Base-by-base conservation (phyloP, 1,139 yeast genomes). In the Zygosaccharomyces sapae region DNA sequence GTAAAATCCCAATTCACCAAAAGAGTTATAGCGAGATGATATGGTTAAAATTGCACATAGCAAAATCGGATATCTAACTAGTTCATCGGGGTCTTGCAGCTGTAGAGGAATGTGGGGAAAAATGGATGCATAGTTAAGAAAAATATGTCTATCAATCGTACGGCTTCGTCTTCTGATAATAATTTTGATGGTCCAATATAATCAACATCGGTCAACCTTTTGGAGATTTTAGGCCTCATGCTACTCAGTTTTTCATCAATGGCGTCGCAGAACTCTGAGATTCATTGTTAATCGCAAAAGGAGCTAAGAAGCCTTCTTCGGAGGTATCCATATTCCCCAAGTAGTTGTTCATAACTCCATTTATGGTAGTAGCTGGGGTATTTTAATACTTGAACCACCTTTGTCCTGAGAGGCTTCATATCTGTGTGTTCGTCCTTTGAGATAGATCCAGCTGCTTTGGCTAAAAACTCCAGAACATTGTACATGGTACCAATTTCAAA, bases 61-160 rank as follows among this genome's bases (percentile, higher is more conserved):
- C 39, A 89, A 70, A 53, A 89, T 80, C 0, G 96, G 96, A 66
- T 86, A 86, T 4, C 83, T 83, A 0, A 89, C 81, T 37, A 89
- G 68, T 5, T 76, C 79, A 42, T 78, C 77, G 0, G 87, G 79
- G 44, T 79, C 74, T 49, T 83, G 92, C 38, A 88, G 65, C 53
- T 83, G 86, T 31, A 75, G 71, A 1, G 96, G 96, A 33, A 89
- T 76, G 59, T 83, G 0, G 97, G 97, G 67, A 85, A 89, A 63
- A 81, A 90, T 1, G 96, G 96, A 63, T 87, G 95, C 81, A 90
- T 77, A 3, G 88, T 80, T 7, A 79, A 68, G 63, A 87, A 87
- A 64, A 86, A 90, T 45, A 82, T 70, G 40, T 76, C 71, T 27
- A 88, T 78, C 30, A 87, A 69, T 43, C 70, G 67, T 47, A 74